Percentiles rank a stretch among this genome's conserved stretches.
Evolutionary conservation across 2,329 filamentous ascomycete genomes (phyloP).

Genomic region (Amauroascus verrucosus): DNA sequence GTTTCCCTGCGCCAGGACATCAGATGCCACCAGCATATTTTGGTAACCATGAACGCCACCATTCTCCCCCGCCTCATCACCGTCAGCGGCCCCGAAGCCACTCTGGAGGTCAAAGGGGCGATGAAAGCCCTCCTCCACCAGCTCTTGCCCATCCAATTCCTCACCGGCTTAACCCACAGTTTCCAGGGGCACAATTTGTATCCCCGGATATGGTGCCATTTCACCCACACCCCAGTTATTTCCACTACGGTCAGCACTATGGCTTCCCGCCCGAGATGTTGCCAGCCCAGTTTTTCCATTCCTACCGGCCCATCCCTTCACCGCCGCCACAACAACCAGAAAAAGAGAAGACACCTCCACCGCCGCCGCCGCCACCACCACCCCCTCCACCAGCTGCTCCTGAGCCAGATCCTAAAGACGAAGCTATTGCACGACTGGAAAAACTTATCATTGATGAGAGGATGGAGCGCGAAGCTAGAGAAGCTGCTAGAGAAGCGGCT

Average conservation of each 20-base stretch:
- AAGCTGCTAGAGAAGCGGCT: slow-evolving; percentile 33
- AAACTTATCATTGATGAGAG: slow-evolving; percentile 45
- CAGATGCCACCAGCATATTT: slow-evolving; percentile 14
- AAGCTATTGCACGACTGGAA: slow-evolving; percentile 52
- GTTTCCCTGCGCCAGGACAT: slow-evolving; percentile 11
- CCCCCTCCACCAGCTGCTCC: slow-evolving; percentile 24
- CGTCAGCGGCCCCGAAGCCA: slow-evolving; percentile 13
- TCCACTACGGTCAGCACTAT: slow-evolving; percentile 6
- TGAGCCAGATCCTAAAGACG: slow-evolving; percentile 38
- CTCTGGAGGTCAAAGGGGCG: slow-evolving; percentile 21
- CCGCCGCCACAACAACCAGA: slow-evolving; percentile 22
- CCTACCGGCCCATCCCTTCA: slow-evolving; percentile 29
- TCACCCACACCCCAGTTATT: slow-evolving; percentile 23
- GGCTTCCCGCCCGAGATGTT: slow-evolving; percentile 26
- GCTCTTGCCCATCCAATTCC: slow-evolving; percentile 23
- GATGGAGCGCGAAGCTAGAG: slow-evolving; percentile 32
- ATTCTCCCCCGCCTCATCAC: slow-evolving; percentile 12
- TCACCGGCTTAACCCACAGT: slow-evolving; percentile 18
- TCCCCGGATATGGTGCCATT: slow-evolving; percentile 32
- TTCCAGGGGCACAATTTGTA: slow-evolving; percentile 10
- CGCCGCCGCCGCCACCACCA: slow-evolving; percentile 19
- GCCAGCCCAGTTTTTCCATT: slow-evolving; percentile 28
- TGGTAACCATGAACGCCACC: slow-evolving; percentile 12
- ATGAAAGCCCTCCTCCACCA: slow-evolving; percentile 23
- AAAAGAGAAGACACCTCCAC: slow-evolving; percentile 19